Evolutionary conservation across 2,329 filamentous ascomycete species (phyloP), one percentile per base, ranked within the genome.

Genomic region (Alternaria ethzedia): DNA sequence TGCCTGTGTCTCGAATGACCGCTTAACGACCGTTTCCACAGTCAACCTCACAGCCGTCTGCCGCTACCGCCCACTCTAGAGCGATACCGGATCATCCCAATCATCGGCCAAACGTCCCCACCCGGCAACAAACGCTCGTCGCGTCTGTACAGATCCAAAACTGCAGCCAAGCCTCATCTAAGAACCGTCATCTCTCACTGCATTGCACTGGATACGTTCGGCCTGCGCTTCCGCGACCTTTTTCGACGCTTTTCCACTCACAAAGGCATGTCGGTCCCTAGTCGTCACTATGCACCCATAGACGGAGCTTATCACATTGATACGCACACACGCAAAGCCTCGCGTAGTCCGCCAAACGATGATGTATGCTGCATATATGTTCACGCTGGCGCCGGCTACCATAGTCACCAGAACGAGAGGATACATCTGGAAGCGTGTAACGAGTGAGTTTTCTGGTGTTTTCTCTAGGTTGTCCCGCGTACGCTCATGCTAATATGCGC

Each of bases 371-470:
- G 93, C 63, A 95, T 99, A 56, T 98, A 97, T 79, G 90, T 99
- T 47, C 96, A 99, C 80, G 96, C 95, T 41, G 96, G 96, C 32
- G 96, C 96, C 15, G 96, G 96, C 5, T 99, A 93, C 74, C 96
- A 99, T 79, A 97, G 94, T 76, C 84, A 88, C 23, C 88, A 91
- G 64, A 98, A 98, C 76, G 94, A 99, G 78, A 84, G 86, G 59
- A 85, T 92, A 41, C 96, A 99, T 76, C 86, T 99, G 10, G 86
- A 90, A 74, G 94, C 94, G 45, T 98, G 96, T 80, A 90, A 91
- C 75, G 90, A 95, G 95, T 97, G 84, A 81, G 93, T 84, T 41
- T 11, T 17, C 36, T 41, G 36, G 36, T 17, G 36, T 17, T 3
- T 10, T 41, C n/a, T 41, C 36, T 11, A 41, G 8, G n/a, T 3